Base-by-base conservation (phyloP, 768 basidiomycete species). In the Lactifluus subvellereus region DNA sequence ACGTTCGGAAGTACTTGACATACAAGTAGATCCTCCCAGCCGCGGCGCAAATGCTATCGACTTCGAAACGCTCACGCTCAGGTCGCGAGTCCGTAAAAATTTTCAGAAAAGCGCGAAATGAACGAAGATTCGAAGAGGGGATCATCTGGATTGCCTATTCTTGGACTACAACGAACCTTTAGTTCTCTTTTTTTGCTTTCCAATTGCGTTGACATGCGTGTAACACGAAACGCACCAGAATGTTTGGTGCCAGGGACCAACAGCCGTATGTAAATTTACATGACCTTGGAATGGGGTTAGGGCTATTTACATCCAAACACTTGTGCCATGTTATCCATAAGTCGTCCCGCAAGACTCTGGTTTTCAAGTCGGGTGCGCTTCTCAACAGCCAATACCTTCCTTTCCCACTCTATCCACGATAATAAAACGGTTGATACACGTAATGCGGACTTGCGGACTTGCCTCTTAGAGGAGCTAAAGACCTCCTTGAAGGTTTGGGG, bases 401-500 rank as follows among this genome's bases (percentile, higher is more conserved):
- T 18, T 33, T 49, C 61, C 57, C 33, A 57, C 4, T 30, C 22
- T 61, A 11, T 7, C 40, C 20, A 35, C 32, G 18, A 52, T 22
- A 48, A 43, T 3, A 37, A n/a, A 2, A 43, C 27, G 3, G 43
- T 57, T 59, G 45, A 54, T 37, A 37, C 40, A 35, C 16, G 56
- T 13, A 52, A 13, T 14, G 20, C 52, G 84, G 87, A 83, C 61
- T 71, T 87, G 60, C 82, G 87, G 27, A 68, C 78, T 45, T 77
- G 74, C 55, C 75, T 90, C 37, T 72, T 78, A 57, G 69, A 71
- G 47, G 81, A 81, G 57, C 79, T 89, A 27, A 90, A 89, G 69
- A 67, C 72, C 30, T 83, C 88, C 9, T 83, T 90, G 84, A 89
- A 86, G 81, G 87, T 86, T 55, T 32, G 69, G 51, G 69, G 47